Conservation (phyloP, 345 rosid genomes). For the Pelargonium nanum region DNA sequence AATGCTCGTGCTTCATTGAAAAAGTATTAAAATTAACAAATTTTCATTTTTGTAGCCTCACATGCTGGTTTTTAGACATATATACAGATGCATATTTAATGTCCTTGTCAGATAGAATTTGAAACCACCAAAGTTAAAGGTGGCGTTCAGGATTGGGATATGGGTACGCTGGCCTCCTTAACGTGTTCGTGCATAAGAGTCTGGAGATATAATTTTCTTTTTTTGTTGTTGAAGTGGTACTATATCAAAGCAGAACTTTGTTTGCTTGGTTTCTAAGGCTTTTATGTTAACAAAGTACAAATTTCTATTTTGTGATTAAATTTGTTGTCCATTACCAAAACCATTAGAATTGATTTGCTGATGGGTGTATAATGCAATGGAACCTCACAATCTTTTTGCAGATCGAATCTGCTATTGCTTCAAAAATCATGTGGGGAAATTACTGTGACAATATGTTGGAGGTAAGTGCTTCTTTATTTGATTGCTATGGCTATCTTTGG, state of each 20-base stretch:
- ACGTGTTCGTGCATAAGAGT: no score
- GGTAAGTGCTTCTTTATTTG: conserved; percentile 28
- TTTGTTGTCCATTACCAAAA: neutral
- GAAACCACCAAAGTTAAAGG: neutral
- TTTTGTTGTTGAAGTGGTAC: no score
- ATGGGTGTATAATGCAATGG: conserved; percentile 1
- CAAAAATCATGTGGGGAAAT: conserved; percentile 51
- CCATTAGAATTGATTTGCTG: conserved; percentile 2
- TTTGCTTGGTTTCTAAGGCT: no score
- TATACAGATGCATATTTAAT: neutral
- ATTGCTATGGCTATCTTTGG: neutral
- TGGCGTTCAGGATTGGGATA: no score
- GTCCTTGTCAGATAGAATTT: neutral
- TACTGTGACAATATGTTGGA: conserved; percentile 43
- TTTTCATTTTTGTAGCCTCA: neutral
- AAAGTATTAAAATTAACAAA: no score
- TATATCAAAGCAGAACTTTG: no score
- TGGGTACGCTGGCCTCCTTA: no score
- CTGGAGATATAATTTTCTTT: no score
- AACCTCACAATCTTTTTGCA: conserved; percentile 21
- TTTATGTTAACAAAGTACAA: no score
- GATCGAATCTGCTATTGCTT: conserved; percentile 62
- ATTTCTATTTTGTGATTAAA: no score
- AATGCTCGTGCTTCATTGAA: neutral
- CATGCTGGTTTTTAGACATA: neutral